A percentile compares a stretch with the other conserved stretches of the same genome.
phyloP scores from a whole-genome alignment of 2,329 filamentous ascomycete species.

The Xylariomycetidae sp. region DNA sequence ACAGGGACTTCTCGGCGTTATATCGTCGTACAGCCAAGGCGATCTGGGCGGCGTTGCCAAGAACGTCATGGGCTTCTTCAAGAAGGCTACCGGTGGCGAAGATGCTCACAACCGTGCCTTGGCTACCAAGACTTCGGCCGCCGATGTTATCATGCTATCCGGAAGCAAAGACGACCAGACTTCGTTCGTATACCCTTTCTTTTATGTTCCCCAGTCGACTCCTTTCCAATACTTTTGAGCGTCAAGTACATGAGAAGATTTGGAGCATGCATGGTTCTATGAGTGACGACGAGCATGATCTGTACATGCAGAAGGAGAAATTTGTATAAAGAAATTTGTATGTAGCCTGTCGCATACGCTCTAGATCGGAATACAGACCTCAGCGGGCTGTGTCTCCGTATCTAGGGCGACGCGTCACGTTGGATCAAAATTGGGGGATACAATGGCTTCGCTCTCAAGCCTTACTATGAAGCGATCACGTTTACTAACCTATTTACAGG shows the following conservation, averaged over 20 bases:
- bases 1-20: conserved; percentile 64
- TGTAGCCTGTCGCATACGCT: no score
- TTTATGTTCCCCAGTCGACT: conserved; percentile 10
- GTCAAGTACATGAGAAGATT: no score
- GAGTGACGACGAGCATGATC: no score
- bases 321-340: no score
- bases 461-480: no score
- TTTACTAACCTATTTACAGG: no score
- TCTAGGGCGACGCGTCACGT: conserved; percentile 44
- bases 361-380: conserved; percentile 37
- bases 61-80: conserved; percentile 78
- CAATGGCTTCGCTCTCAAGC: no score
- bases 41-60: conserved; percentile 78
- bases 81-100: conserved; percentile 73
- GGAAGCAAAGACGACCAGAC: conserved; percentile 96
- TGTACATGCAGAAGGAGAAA: no score
- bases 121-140: conserved; percentile 86
- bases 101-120: conserved; percentile 76
- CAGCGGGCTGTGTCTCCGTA: conserved; percentile 31
- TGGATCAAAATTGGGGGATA: no score
- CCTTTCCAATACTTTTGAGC: conserved; percentile 1
- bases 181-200: conserved; percentile 54
- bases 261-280: no score
- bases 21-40: conserved; percentile 75
- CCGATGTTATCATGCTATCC: conserved; percentile 97